Percentiles rank a stretch among this genome's conserved stretches.
These are phyloP conservation scores for Albifimbria verrucaria DNA, from an alignment of 2,329 filamentous ascomycete species.

Conservation along the genomic window DNA sequence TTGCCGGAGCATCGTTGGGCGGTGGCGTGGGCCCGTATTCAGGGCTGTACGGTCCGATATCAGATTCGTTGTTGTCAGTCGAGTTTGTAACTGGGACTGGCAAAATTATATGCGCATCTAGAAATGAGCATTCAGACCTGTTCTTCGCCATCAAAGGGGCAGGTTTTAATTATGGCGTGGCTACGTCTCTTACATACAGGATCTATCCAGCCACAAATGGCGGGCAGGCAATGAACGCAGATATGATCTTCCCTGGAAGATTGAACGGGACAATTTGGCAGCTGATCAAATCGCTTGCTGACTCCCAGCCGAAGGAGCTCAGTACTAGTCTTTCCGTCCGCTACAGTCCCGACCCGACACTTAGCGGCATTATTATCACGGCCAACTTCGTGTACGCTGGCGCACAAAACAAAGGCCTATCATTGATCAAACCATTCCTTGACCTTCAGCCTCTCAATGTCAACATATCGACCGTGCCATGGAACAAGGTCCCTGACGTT, in stretches of 20 bases:
- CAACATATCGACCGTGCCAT: neutral
- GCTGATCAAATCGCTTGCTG: neutral
- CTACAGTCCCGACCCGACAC: neutral
- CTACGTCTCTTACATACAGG: neutral
- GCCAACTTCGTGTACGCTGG: constrained; percentile 1
- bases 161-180: neutral
- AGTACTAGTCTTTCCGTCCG: neutral
- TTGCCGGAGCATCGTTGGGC: neutral
- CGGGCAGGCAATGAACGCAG: neutral
- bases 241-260: neutral
- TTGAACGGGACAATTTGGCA: neutral
- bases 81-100: neutral
- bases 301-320: neutral
- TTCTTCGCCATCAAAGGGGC: neutral
- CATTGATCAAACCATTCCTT: neutral
- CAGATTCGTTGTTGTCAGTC: neutral
- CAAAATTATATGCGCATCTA: neutral
- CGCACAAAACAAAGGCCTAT: neutral
- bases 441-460: neutral
- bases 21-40: neutral
- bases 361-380: neutral
- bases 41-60: neutral
- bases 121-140: neutral
- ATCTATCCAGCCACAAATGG: neutral
- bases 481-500: neutral